Evolutionary conservation across 371 early-diverging fungal genomes (phyloP).

Genomic region (Rhizopus microsporus): DNA sequence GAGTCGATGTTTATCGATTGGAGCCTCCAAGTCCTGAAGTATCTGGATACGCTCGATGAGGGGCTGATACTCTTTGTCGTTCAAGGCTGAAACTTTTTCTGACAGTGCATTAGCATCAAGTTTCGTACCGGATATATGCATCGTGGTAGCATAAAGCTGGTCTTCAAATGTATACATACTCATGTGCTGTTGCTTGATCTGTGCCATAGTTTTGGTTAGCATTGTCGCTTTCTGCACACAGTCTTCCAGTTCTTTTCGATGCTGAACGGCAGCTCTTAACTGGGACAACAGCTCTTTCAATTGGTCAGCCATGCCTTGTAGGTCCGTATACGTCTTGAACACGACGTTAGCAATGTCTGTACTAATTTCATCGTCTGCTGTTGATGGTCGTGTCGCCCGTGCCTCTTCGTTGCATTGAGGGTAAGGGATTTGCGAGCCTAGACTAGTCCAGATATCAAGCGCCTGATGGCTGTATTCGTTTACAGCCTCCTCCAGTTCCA

Average conservation of each 20-base stretch:
- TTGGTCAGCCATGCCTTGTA: slow-evolving; percentile 22
- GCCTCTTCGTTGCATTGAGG: slow-evolving; percentile 36
- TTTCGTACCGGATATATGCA: neutral
- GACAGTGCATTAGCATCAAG: neutral
- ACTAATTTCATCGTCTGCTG: slow-evolving; percentile 32
- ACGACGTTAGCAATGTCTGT: slow-evolving; percentile 25
- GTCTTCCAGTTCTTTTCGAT: slow-evolving; percentile 8
- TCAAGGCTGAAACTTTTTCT: neutral
- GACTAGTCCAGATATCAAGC: slow-evolving; percentile 21
- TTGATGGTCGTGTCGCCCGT: slow-evolving; percentile 30
- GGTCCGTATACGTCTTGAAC: slow-evolving; percentile 23
- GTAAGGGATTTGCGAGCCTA: slow-evolving; percentile 29
- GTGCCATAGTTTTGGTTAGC: neutral
- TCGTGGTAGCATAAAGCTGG: neutral
- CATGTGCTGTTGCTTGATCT: neutral
- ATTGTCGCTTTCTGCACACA: slow-evolving; percentile 9
- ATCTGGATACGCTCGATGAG: neutral
- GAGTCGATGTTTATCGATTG: neutral
- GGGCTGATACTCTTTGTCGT: neutral
- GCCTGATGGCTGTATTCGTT: slow-evolving; percentile 18
- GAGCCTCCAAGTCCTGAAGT: neutral
- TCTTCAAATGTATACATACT: neutral
- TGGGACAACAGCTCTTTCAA: slow-evolving; percentile 17
- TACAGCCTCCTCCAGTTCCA: slow-evolving; percentile 4
- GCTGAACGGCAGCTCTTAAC: neutral